Evolutionary conservation across 352 stramenopile genomes (phyloP), one percentile per base, ranked within the genome.

Genomic region (Thraustochytrium striatum): DNA sequence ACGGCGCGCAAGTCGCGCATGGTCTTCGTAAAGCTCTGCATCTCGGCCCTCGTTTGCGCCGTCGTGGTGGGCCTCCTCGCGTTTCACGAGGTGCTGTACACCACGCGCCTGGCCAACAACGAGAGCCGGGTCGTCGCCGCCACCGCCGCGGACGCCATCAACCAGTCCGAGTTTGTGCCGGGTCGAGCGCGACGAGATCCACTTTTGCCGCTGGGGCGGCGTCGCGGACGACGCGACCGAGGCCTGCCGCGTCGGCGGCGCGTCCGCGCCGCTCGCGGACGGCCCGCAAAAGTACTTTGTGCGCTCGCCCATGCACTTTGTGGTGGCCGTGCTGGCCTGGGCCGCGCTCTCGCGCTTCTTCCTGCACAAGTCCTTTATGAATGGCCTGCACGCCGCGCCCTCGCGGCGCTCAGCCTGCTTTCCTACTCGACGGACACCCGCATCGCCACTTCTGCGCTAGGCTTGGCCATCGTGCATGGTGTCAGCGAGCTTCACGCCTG

Each of bases 31-130:
- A 39, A 38, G 11, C 39, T 75, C 13, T 0, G 9, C 25, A 61
- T 75, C 30, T 75, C 65, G 9, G 21, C 35, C n/a, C 9, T 38
- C 35, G 50, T 75, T 25, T 75, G 65, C 36, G 44, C 36, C 65
- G 50, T 75, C 21, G 65, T 75, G 35, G 43, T 25, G n/a, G 65
- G 65, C 9, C 39, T 75, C 32, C 58, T 75, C 32, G 65, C 65
- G 1, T 75, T 75, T 5, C 65, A 75, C 36, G 65, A 75, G 35
- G 65, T 75, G 8, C 65, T 75, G 19, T 75, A 75, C 65, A 75
- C 65, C 9, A 75, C 65, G 16, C 65, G 65, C 30, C 13, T 75
- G 13, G 65, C 65, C 21, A 38, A 25, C 47, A 25, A 16, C 47
- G 25, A 16, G 5, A 7, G 53, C 7, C 25, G 19, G 52, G 8